Evolutionary conservation across 192 early-diverging fungal species (phyloP), one percentile per base, ranked within the genome.

Genomic region (Gryganskiella cystojenkinii): DNA sequence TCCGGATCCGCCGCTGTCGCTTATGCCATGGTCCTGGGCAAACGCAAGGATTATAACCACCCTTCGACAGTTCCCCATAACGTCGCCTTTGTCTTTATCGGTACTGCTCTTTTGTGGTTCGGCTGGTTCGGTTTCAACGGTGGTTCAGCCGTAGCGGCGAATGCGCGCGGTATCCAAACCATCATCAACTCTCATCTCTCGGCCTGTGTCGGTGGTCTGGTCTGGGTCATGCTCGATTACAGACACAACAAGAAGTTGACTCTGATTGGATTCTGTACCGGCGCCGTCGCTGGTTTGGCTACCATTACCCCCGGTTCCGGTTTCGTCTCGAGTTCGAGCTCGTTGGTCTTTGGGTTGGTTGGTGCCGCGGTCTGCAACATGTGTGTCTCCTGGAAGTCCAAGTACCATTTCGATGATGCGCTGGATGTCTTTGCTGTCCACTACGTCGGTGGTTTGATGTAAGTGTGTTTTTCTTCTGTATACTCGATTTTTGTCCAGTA

Each of bases 101-200:
- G 95, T 5, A 88, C 90, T 24, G 84, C 92, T 13, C 80, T 96
- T 28, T 74, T 97, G 52, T 95, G 94, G 91, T 95, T 97, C 71
- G 95, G 95, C 35, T 97, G 94, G 94, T 91, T 92, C 51, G 93
- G 91, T 0, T 97, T 96, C 81, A 97, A 97, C 79, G 93, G 90
- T 20, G 94, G 94, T 33, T 87, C 82, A n/a, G 93, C 91, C 3
- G 73, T 93, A 17, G 85, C 88, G 30, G 87, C 88, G 27, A 91
- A 89, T 15, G 86, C 91, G 1, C 85, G 92, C 4, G 91, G 93
- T 14, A 91, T 89, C 22, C 90, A 92, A 54, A 90, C 95, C 0
- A 86, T 92, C 35, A 75, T 95, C 71, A 87, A 85, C 53, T 96
- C 95, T 24, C 90, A 89, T 70, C 46, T 95, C 27, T 89, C 94